These are phyloP conservation scores for Penicillium sp. DNA, from an alignment of 2,329 filamentous ascomycete genomes.

Conservation along the genomic window DNA sequence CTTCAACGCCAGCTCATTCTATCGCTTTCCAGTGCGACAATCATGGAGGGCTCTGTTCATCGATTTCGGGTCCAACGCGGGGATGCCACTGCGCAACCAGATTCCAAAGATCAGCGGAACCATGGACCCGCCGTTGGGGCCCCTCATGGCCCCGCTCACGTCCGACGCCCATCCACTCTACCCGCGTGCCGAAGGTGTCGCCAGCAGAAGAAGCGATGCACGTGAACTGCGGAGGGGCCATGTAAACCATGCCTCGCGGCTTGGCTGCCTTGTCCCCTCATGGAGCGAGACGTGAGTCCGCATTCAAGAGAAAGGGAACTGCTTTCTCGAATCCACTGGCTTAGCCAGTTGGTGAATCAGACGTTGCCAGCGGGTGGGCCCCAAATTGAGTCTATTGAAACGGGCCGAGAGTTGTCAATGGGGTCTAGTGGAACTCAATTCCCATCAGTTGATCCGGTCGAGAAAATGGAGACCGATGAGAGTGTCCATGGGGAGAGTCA, in stretches of 20 bases:
- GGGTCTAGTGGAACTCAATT: neutral
- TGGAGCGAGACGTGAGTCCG: slow-evolving; percentile 31
- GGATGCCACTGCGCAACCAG: neutral
- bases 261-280: slow-evolving; percentile 42
- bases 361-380: slow-evolving; percentile 25
- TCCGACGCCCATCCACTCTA: slow-evolving; percentile 3
- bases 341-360: slow-evolving; percentile 40
- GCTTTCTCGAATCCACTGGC: slow-evolving; percentile 44
- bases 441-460: neutral
- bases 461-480: neutral
- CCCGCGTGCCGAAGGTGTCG: slow-evolving; percentile 47
- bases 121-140: neutral
- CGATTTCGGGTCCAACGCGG: slow-evolving; percentile 8
- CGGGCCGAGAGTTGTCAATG: slow-evolving; percentile 10
- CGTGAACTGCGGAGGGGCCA: slow-evolving; percentile 34
- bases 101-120: neutral
- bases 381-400: slow-evolving; percentile 40
- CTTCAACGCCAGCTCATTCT: neutral
- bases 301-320: slow-evolving; percentile 37
- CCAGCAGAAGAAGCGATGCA: slow-evolving; percentile 50
- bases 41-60: slow-evolving; percentile 12
- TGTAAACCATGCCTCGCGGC: slow-evolving; percentile 44
- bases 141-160: neutral
- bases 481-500: neutral
- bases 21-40: neutral